Evolutionary conservation across 805 yeast genomes (phyloP).

Genomic region (Kodamaea sagamina): DNA sequence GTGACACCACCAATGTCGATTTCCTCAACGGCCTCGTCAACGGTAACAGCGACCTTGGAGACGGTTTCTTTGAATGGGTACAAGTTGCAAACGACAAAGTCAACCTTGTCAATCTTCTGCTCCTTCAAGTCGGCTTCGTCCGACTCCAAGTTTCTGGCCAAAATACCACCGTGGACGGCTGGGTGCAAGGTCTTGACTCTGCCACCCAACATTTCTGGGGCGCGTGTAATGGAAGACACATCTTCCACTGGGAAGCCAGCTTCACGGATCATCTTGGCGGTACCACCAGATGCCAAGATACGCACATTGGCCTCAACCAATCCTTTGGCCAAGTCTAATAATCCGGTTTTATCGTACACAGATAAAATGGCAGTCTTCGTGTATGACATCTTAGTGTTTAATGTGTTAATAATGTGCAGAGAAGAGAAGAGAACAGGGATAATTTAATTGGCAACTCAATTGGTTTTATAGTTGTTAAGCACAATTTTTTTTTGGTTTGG

Average conservation of each 20-base stretch:
- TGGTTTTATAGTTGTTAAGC: slow-evolving; percentile 10
- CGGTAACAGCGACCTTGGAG: slow-evolving; percentile 90
- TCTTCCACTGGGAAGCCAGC: slow-evolving; percentile 98
- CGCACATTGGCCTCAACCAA: slow-evolving; percentile 85
- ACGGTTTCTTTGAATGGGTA: slow-evolving; percentile 98
- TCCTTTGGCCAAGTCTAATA: slow-evolving; percentile 95
- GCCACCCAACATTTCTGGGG: slow-evolving; percentile 99
- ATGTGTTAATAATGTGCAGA: neutral
- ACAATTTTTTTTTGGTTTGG: slow-evolving; percentile 5
- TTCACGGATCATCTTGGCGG: slow-evolving; percentile 90
- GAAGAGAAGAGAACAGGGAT: slow-evolving; percentile 7
- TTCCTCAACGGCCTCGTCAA: slow-evolving; percentile 97
- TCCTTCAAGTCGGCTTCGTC: slow-evolving; percentile 87
- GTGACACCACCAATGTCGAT: slow-evolving; percentile 98
- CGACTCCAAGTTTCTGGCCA: slow-evolving; percentile 88
- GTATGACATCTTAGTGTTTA: slow-evolving; percentile 25
- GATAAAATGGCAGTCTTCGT: slow-evolving; percentile 91
- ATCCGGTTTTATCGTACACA: slow-evolving; percentile 96
- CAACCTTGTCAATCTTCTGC: slow-evolving; percentile 94
- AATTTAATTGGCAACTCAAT: slow-evolving; percentile 9
- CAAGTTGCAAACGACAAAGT: slow-evolving; percentile 94
- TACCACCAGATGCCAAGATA: slow-evolving; percentile 95
- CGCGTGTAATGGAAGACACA: slow-evolving; percentile 91
- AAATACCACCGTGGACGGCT: slow-evolving; percentile 97
- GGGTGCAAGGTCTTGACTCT: slow-evolving; percentile 98